phyloP scores from a whole-genome alignment of 768 basidiomycete species.

The Trametes cingulata region DNA sequence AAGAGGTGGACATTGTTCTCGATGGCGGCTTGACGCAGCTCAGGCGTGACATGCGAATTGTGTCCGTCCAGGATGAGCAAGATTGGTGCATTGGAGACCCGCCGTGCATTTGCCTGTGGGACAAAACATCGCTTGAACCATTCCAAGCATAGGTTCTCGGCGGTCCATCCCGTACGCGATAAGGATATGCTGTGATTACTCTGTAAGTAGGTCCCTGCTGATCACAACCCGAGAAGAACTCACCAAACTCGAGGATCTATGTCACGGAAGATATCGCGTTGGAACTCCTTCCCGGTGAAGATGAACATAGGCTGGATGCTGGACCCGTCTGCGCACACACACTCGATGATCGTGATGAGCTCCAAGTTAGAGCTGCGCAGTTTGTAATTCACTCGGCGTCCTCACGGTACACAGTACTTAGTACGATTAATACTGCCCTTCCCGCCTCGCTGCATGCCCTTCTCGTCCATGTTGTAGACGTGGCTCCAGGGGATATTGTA shows the following conservation, averaged over 20 bases:
- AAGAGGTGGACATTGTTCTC: constrained; percentile 35
- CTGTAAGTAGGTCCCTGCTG: too few relatives aligned
- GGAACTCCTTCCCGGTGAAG: constrained; percentile 35
- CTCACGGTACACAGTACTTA: constrained; percentile 23
- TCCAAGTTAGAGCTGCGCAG: constrained; percentile 39
- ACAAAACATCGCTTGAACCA: constrained; percentile 45
- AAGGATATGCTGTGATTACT: constrained; percentile 38
- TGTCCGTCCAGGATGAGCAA: constrained; percentile 49
- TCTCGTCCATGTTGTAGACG: constrained; percentile 33
- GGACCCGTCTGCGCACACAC: constrained; percentile 42
- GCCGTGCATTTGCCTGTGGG: constrained; percentile 34
- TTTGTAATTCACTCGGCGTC: constrained; percentile 24
- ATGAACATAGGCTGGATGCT: constrained; percentile 40
- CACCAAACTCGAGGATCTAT: constrained; percentile 28
- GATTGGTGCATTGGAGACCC: constrained; percentile 32
- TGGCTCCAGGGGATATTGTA: constrained; percentile 18
- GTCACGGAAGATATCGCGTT: constrained; percentile 28
- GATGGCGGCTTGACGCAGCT: constrained; percentile 30
- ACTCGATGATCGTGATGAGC: constrained; percentile 49
- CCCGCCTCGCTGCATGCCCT: constrained; percentile 26
- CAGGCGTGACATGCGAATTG: constrained; percentile 38
- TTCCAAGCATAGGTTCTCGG: constrained; percentile 34
- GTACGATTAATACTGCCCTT: neutral
- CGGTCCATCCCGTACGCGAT: constrained; percentile 46
- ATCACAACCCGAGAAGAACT: too few relatives aligned